Evolutionary conservation across 345 rosid species (phyloP), one percentile per base, ranked within the genome.

Genomic region (Sisymbrium irio): DNA sequence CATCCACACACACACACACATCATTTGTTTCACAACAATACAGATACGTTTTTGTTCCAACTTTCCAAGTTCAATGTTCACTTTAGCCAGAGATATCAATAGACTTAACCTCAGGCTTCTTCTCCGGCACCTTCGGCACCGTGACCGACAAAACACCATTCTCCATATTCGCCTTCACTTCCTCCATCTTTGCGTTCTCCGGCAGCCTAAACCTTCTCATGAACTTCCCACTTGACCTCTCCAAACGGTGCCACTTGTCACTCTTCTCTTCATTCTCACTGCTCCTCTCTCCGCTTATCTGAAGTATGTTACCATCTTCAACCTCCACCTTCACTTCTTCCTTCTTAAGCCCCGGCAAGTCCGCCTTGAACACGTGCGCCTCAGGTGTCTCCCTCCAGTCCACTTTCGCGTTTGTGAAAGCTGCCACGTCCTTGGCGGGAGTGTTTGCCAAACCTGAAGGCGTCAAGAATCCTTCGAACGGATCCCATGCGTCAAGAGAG

Each of bases 281-380:
- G 49, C 64, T 63, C 36, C 80, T 78, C 62, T 78, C 78, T 9
- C 84, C 82, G 1, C 80, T 75, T 6, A 78, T 81, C 73, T 81
- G 78, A 44, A 78, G 76, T 17, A 78, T 54, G n/a, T 68, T 72
- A 0, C 76, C 78, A 3, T 82, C 82, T 22, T 78, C 80, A 7
- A 82, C 80, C 67, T 78, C 82, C 14, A 81, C 84, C n/a, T 81
- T 81, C 39, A 81, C 81, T 4, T 81, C 81, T 55, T 81, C 81
- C 32, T 77, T 81, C 71, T 51, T 81, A 5, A 81, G 57, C 70
- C 81, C 83, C 0, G 83, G 81, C 44, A 81, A 44, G 36, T 81
- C 80, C 2, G 75, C 84, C 46, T 78, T 75, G 51, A 81, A 75
- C 15, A 82, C 64, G 33, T 78, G 82, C 15, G 80, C 80, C 25